phyloP scores from a whole-genome alignment of 1,284 basidiomycete genomes.

The Ceratobasidium theobromae region DNA sequence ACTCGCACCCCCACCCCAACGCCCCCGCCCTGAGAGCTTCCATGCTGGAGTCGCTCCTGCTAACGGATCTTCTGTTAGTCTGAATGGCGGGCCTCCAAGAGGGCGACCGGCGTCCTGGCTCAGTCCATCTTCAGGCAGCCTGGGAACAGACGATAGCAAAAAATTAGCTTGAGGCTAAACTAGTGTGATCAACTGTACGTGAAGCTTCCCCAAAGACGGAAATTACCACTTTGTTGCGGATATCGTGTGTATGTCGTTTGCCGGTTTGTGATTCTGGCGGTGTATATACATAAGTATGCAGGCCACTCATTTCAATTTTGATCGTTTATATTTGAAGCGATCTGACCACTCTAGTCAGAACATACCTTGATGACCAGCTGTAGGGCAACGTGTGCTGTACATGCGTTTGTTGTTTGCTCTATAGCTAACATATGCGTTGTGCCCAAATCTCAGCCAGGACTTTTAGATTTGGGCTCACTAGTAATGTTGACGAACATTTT shows the following conservation, averaged over 20 bases:
- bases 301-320: neutral
- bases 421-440: too few species aligned
- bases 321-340: neutral
- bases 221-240: neutral
- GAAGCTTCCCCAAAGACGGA: neutral
- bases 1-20: slow-evolving; percentile 15
- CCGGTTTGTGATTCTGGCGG: neutral
- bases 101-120: slow-evolving; percentile 7
- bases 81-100: neutral
- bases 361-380: neutral
- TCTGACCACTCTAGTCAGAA: neutral
- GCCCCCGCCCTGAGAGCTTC: slow-evolving; percentile 19
- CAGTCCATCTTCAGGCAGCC: neutral
- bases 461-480: too few species aligned
- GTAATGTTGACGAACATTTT: too few species aligned
- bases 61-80: neutral
- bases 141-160: neutral
- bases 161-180: slow-evolving; percentile 4
- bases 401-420: too few species aligned
- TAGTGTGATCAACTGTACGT: neutral
- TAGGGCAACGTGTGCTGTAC: neutral
- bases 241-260: neutral
- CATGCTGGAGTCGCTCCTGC: slow-evolving; percentile 3
- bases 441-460: too few species aligned
- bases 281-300: slow-evolving; percentile 3